phyloP scores from a whole-genome alignment of 202 grass and related monocot genomes.

The Saccharum hybrid region DNA sequence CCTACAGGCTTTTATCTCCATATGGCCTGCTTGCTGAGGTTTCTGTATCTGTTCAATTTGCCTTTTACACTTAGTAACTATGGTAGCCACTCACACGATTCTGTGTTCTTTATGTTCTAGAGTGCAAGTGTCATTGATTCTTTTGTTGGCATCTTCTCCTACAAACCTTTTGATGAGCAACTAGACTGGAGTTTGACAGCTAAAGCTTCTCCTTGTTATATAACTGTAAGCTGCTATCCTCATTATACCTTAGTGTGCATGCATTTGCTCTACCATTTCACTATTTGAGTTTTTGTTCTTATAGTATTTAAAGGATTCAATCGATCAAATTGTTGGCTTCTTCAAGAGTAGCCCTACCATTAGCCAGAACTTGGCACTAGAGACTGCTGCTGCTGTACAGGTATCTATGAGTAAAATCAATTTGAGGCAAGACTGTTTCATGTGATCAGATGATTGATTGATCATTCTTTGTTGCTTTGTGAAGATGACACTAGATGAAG shows the following conservation, averaged over 20 bases:
- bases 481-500: conserved; percentile 96
- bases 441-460: conserved; percentile 39
- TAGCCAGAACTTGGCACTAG: conserved; percentile 87
- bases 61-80: conserved; percentile 16
- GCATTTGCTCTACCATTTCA: conserved; percentile 33
- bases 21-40: conserved; percentile 95
- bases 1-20: conserved; percentile 86
- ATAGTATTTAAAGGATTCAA: conserved; percentile 91
- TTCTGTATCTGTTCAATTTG: conserved; percentile 43
- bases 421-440: conserved; percentile 37
- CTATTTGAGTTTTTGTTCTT: conserved; percentile 46
- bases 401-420: conserved; percentile 50
- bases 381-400: conserved; percentile 96
- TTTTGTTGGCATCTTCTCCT: conserved; percentile 80
- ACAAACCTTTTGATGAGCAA: conserved; percentile 86
- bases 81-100: conserved; percentile 19
- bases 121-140: conserved; percentile 81
- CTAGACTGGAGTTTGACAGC: conserved; percentile 97
- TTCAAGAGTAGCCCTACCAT: conserved; percentile 92
- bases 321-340: conserved; percentile 85
- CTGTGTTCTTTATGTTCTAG: conserved; percentile 49
- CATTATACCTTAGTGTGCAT: conserved; percentile 16
- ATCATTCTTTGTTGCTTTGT: conserved; percentile 36
- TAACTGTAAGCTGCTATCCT: conserved; percentile 76
- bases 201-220: conserved; percentile 94